These are phyloP conservation scores for Adansonia digitata DNA, from an alignment of 345 rosid genomes.

Conservation along the genomic window DNA sequence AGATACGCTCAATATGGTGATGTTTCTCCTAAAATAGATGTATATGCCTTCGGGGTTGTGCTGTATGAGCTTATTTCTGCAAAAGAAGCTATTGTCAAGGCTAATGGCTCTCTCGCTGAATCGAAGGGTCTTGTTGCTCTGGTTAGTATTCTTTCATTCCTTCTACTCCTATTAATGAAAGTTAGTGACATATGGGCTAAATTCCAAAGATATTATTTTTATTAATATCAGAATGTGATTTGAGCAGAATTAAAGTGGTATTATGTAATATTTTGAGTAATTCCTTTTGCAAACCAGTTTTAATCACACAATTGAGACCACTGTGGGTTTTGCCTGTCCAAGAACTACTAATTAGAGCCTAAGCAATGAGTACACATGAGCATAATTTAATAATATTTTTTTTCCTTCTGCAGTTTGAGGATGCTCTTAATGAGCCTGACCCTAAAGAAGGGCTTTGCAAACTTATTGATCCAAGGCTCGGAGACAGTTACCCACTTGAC, in stretches of 20 bases:
- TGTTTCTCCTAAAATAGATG: conserved; percentile 89
- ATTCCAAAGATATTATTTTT: not conserved
- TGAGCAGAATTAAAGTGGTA: not conserved
- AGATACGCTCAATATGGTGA: conserved; percentile 87
- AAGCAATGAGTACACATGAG: not conserved
- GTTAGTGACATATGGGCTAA: not conserved
- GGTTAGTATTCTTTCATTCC: conserved; percentile 42
- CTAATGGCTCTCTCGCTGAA: conserved; percentile 40
- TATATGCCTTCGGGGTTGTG: conserved; percentile 93
- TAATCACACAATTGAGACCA: not conserved
- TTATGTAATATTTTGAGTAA: not conserved
- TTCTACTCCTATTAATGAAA: not conserved
- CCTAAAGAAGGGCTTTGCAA: conserved; percentile 50
- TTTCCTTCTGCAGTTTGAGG: conserved; percentile 57
- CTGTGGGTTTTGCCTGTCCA: not conserved
- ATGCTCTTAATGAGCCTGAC: conserved; percentile 52
- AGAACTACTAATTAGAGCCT: not conserved
- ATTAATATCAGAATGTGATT: not conserved
- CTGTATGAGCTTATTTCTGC: conserved; percentile 93
- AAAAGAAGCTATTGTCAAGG: conserved; percentile 78
- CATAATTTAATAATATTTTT: not conserved
- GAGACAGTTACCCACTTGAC: conserved; percentile 66
- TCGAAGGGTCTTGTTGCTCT: conserved; percentile 82
- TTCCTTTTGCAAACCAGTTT: not conserved
- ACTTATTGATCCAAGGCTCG: conserved; percentile 71